phyloP scores from a whole-genome alignment of 257 asterid species.

The Buddleja alternifolia region DNA sequence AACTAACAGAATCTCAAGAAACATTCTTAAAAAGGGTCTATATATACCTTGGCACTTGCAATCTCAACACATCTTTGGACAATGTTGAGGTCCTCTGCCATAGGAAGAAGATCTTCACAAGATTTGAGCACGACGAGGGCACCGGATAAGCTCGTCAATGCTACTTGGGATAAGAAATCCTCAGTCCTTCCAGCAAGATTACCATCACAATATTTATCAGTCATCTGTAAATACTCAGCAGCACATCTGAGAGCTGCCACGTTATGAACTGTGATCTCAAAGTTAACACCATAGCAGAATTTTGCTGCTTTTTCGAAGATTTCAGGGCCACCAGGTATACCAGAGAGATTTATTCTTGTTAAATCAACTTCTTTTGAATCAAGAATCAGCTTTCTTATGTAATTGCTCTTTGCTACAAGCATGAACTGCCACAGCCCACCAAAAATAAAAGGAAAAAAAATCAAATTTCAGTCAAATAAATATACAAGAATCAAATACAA shows the following conservation, averaged over 20 bases:
- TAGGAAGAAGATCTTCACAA: constrained; percentile 82
- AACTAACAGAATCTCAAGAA: neutral
- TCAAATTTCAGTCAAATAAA: neutral
- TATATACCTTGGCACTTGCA: constrained; percentile 77
- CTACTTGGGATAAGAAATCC: constrained; percentile 80
- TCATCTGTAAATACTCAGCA: constrained; percentile 89
- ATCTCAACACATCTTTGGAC: constrained; percentile 77
- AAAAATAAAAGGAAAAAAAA: too few species aligned
- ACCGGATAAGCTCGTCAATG: constrained; percentile 81
- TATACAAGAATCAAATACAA: neutral
- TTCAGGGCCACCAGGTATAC: constrained; percentile 92
- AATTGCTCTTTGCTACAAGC: constrained; percentile 95
- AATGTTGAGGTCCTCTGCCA: constrained; percentile 76
- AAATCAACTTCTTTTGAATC: constrained; percentile 70
- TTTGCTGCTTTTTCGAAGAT: constrained; percentile 89
- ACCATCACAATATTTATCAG: constrained; percentile 71
- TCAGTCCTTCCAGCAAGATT: constrained; percentile 85
- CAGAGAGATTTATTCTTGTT: constrained; percentile 65
- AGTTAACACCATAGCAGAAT: constrained; percentile 93
- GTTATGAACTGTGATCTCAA: constrained; percentile 93
- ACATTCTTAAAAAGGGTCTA: neutral
- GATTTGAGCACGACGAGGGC: constrained; percentile 83
- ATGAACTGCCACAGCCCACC: constrained; percentile 58
- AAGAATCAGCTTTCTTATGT: constrained; percentile 66
- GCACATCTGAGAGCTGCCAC: constrained; percentile 92